Conservation (phyloP, 352 stramenopile species). For the Peronospora destructor region DNA sequence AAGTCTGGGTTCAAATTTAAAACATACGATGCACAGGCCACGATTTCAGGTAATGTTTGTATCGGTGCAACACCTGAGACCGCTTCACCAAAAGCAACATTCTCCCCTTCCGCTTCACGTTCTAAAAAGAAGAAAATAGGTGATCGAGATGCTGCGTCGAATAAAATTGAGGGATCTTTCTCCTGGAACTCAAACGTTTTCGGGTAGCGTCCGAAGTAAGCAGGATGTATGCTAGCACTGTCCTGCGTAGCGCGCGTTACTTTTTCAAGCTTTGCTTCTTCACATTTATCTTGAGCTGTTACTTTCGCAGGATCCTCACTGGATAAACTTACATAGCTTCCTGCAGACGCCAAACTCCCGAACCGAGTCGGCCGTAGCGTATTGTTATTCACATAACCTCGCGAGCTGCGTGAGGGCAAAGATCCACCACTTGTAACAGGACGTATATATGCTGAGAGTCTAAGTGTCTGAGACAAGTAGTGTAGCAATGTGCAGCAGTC, state of each 20-base stretch:
- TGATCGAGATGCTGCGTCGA: conserved; percentile 24
- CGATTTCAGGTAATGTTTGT: conserved; percentile 15
- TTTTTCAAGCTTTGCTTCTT: conserved; percentile 1
- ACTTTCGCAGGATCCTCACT: conserved; percentile 18
- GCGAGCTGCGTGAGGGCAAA: conserved; percentile 12
- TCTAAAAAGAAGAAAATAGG: conserved; percentile 23
- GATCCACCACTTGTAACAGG: conserved; percentile 30
- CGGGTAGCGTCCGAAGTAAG: conserved; percentile 26
- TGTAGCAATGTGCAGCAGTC: conserved; percentile 36
- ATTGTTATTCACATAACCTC: conserved; percentile 11
- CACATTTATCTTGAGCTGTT: conserved; percentile 4
- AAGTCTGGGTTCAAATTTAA: conserved; percentile 83
- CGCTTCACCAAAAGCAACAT: background rate
- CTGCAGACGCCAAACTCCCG: conserved; percentile 22
- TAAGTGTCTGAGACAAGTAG: conserved; percentile 60
- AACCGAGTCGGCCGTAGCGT: conserved; percentile 12
- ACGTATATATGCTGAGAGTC: conserved; percentile 47
- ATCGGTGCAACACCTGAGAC: background rate
- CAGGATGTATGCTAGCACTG: conserved; percentile 24
- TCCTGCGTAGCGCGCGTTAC: conserved; percentile 1
- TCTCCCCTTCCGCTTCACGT: background rate
- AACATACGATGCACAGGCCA: conserved; percentile 56
- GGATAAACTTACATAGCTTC: conserved; percentile 17
- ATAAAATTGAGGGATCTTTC: conserved; percentile 3
- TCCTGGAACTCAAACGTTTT: conserved; percentile 14